These are phyloP conservation scores for Vararia minispora DNA, from an alignment of 768 basidiomycete genomes.

Conservation along the genomic window DNA sequence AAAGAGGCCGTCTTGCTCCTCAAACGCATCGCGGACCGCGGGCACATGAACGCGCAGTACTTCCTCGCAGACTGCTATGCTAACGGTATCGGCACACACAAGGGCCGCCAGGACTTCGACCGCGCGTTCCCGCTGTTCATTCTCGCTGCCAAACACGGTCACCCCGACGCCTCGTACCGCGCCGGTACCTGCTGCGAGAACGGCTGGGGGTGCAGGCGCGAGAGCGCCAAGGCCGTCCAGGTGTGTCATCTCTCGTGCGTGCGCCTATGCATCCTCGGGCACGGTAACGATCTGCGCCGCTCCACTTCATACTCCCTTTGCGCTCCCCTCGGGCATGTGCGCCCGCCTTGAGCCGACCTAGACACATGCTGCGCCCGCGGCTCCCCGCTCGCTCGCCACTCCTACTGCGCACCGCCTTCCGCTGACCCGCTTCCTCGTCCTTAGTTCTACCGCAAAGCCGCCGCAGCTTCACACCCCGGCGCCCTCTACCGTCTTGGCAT, in stretches of 20 bases:
- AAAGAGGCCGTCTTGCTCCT: constrained; percentile 81
- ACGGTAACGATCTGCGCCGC: too few species aligned
- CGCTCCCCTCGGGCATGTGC: too few species aligned
- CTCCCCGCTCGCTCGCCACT: too few species aligned
- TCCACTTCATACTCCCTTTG: too few species aligned
- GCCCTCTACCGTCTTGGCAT: constrained; percentile 96
- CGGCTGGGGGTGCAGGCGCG: constrained; percentile 94
- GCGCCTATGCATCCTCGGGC: too few species aligned
- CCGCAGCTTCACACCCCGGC: constrained; percentile 82
- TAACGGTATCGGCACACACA: constrained; percentile 92
- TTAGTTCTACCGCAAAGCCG: constrained; percentile 92
- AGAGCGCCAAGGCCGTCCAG: constrained; percentile 84
- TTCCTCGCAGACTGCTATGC: constrained; percentile 98
- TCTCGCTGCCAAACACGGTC: constrained; percentile 92
- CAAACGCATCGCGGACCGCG: constrained; percentile 86
- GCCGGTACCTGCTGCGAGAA: constrained; percentile 98
- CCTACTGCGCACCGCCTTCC: too few species aligned
- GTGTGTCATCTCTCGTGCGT: too few species aligned
- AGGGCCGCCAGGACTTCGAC: constrained; percentile 92
- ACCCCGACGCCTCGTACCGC: constrained; percentile 90
- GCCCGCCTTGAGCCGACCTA: too few species aligned
- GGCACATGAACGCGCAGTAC: constrained; percentile 91
- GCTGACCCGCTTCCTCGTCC: too few species aligned
- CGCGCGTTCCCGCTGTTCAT: constrained; percentile 94
- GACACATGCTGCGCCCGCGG: too few species aligned